These are phyloP conservation scores for Eutrema japonicum DNA, from an alignment of 345 rosid genomes.

Conservation along the genomic window DNA sequence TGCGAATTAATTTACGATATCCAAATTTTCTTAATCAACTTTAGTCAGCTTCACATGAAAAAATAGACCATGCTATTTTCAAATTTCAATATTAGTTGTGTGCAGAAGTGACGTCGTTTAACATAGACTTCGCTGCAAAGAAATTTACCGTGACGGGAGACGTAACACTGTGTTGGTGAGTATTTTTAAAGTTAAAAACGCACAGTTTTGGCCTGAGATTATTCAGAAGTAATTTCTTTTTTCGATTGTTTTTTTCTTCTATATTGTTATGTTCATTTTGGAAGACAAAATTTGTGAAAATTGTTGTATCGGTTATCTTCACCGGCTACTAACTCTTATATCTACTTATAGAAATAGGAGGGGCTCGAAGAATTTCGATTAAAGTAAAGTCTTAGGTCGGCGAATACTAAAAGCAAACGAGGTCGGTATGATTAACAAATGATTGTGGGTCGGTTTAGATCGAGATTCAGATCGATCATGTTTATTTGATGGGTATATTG, in stretches of 20 bases:
- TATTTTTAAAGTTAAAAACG: conserved; percentile 86
- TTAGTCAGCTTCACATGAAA: too few species aligned
- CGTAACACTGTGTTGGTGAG: conserved; percentile 74
- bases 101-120: conserved; percentile 87
- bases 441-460: too few species aligned
- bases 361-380: too few species aligned
- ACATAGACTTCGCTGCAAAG: conserved; percentile 82
- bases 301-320: too few species aligned
- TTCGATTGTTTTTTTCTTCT: not conserved
- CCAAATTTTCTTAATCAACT: not conserved
- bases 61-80: too few species aligned
- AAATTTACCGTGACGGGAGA: conserved; percentile 88
- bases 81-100: not conserved
- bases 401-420: too few species aligned
- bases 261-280: conserved; percentile 10
- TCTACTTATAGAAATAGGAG: too few species aligned
- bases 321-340: too few species aligned
- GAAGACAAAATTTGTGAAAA: conserved; percentile 21
- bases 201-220: conserved; percentile 75
- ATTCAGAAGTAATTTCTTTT: conserved; percentile 23
- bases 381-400: too few species aligned
- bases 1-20: not conserved
- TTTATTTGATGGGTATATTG: too few species aligned
- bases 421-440: too few species aligned
- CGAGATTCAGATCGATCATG: too few species aligned